Conservation (phyloP, 805 yeast species). For the Candida dajiaensis region DNA sequence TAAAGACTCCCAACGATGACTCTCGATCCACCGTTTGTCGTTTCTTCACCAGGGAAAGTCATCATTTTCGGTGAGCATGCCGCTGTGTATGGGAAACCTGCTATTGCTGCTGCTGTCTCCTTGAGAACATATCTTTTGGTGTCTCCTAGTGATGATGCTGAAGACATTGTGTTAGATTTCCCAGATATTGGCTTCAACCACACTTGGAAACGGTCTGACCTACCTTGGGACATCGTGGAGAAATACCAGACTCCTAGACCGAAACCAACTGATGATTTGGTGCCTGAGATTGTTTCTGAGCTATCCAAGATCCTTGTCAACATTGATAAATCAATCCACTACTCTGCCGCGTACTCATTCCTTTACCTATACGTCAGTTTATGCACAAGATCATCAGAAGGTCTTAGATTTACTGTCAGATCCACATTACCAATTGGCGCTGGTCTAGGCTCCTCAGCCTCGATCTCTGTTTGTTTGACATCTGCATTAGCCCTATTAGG, state of each 20-base stretch:
- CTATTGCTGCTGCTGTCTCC: slow-evolving; percentile 91
- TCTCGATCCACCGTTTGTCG: slow-evolving; percentile 47
- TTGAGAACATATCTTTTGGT: slow-evolving; percentile 78
- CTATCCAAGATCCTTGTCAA: slow-evolving; percentile 39
- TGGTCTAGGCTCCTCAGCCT: slow-evolving; percentile 92
- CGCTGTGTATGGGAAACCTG: slow-evolving; percentile 89
- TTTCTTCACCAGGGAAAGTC: slow-evolving; percentile 95
- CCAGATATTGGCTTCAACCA: slow-evolving; percentile 73
- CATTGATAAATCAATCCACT: slow-evolving; percentile 53
- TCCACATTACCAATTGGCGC: slow-evolving; percentile 94
- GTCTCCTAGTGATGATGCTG: slow-evolving; percentile 34
- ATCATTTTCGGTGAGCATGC: slow-evolving; percentile 96
- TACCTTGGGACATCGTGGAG: slow-evolving; percentile 51
- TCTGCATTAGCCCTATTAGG: slow-evolving; percentile 65
- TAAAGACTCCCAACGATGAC: slow-evolving; percentile 4
- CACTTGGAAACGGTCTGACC: slow-evolving; percentile 53
- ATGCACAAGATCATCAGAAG: slow-evolving; percentile 41
- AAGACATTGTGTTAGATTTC: slow-evolving; percentile 58
- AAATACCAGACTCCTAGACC: slow-evolving; percentile 17
- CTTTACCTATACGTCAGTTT: slow-evolving; percentile 66
- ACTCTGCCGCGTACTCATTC: slow-evolving; percentile 77
- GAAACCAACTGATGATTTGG: slow-evolving; percentile 46
- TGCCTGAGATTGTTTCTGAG: slow-evolving; percentile 49
- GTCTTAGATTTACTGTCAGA: slow-evolving; percentile 57
- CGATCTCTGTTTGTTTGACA: slow-evolving; percentile 78